Evolutionary conservation across 306 rosid genomes (phyloP).

Genomic region (Malus orientalis): DNA sequence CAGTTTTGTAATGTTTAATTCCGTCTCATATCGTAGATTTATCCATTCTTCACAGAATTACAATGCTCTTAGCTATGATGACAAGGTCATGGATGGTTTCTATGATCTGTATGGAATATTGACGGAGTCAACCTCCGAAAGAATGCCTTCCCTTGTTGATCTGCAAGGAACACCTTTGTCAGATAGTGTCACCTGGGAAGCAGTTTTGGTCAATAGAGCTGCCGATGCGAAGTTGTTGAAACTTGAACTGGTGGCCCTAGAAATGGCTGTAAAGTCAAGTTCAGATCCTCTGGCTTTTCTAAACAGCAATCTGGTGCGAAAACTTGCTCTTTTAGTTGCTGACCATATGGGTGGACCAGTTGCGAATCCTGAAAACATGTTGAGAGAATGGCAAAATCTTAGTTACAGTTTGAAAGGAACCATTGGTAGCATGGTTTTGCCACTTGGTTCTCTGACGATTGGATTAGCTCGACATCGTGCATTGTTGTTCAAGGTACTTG

Average conservation of each 20-base stretch:
- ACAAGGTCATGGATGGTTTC: conserved; percentile 92
- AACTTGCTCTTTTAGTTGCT: conserved; percentile 82
- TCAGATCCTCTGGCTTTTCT: conserved; percentile 39
- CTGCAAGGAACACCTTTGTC: conserved; percentile 78
- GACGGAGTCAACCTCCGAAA: conserved; percentile 46
- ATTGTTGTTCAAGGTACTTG: conserved; percentile 80
- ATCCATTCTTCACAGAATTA: conserved; percentile 95
- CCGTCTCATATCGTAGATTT: conserved; percentile 87
- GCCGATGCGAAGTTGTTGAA: conserved; percentile 79
- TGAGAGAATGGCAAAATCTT: conserved; percentile 74
- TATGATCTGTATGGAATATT: conserved; percentile 83
- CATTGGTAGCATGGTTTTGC: conserved; percentile 86
- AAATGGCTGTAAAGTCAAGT: conserved; percentile 51
- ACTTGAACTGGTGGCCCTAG: conserved; percentile 71
- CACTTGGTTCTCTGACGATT: conserved; percentile 81
- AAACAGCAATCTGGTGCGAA: conserved; percentile 49
- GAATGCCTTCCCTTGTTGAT: conserved; percentile 93
- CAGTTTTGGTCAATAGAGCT: conserved; percentile 76
- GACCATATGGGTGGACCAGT: conserved; percentile 95
- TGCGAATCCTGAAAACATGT: conserved; percentile 64
- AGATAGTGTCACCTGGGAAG: conserved; percentile 79
- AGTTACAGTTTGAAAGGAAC: conserved; percentile 69
- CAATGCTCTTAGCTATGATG: conserved; percentile 90
- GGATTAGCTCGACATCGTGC: conserved; percentile 99
- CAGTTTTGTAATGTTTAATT: conserved; percentile 34